phyloP scores from a whole-genome alignment of 2,329 filamentous ascomycete species.

The Exophiala oligosperma region DNA sequence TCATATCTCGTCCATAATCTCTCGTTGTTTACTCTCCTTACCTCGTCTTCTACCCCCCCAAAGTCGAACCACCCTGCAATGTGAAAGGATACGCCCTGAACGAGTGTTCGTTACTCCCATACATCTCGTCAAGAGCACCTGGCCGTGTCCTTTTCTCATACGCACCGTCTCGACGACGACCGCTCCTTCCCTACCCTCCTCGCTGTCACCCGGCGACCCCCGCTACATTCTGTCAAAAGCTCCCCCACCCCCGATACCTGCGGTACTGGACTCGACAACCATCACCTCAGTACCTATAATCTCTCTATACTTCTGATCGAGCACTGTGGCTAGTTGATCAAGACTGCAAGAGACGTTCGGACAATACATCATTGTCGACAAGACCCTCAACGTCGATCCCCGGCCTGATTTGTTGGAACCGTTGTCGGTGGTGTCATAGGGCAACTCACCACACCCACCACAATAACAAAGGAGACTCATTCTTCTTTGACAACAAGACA shows the following conservation, averaged over 20 bases:
- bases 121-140: slow-evolving; percentile 17
- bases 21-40: slow-evolving; percentile 18
- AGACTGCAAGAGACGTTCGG: background rate
- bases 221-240: slow-evolving; percentile 9
- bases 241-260: slow-evolving; percentile 10
- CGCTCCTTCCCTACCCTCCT: slow-evolving; percentile 23
- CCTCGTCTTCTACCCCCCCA: slow-evolving; percentile 4
- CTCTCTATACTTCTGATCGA: slow-evolving; percentile 16
- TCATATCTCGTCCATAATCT: slow-evolving; percentile 12
- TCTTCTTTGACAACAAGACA: slow-evolving; percentile 12
- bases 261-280: slow-evolving; percentile 9
- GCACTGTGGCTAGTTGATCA: slow-evolving; percentile 7
- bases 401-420: slow-evolving; percentile 12
- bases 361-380: slow-evolving; percentile 1
- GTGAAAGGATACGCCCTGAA: slow-evolving; percentile 20
- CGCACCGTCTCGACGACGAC: slow-evolving; percentile 21
- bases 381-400: slow-evolving; percentile 1
- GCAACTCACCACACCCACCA: slow-evolving; percentile 8
- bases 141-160: slow-evolving; percentile 25
- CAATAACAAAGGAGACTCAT: slow-evolving; percentile 19
- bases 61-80: slow-evolving; percentile 22
- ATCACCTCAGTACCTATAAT: slow-evolving; percentile 20
- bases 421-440: slow-evolving; percentile 18
- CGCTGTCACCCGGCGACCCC: slow-evolving; percentile 21
- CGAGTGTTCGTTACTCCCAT: slow-evolving; percentile 19